Conservation (phyloP, 116 monocot genomes). For the Dioscorea cayenensis region DNA sequence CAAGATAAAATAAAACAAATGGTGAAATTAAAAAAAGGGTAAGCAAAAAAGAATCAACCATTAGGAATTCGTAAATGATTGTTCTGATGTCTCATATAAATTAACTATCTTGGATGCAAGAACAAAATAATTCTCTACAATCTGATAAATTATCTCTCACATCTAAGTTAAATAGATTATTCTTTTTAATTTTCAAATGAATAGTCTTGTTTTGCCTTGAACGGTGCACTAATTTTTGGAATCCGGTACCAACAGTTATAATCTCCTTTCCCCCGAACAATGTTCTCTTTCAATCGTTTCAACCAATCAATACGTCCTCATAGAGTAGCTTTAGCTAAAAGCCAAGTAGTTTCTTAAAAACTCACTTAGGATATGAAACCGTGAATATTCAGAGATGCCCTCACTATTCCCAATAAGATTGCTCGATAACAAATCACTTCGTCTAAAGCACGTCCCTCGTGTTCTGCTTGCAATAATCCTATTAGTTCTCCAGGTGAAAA, state of each 20-base stretch:
- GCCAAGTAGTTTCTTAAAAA: constrained; percentile 24
- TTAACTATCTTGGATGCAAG: background rate
- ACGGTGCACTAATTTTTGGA: background rate
- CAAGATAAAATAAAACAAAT: no score
- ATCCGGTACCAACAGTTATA: no score
- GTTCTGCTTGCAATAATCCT: no score
- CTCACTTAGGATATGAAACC: constrained; percentile 22
- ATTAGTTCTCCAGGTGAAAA: no score
- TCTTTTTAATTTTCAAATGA: background rate
- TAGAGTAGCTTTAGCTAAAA: constrained; percentile 20
- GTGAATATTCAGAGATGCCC: constrained; percentile 20
- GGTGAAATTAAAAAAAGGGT: no score
- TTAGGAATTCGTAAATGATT: no score
- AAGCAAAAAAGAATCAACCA: no score
- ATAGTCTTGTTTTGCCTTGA: background rate
- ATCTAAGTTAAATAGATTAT: background rate
- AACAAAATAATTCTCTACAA: background rate
- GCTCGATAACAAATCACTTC: constrained; percentile 1
- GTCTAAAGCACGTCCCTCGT: no score
- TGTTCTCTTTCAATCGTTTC: background rate
- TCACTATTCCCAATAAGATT: constrained; percentile 21
- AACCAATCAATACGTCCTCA: constrained; percentile 12
- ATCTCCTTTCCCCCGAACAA: no score
- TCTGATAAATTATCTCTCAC: background rate
- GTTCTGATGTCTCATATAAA: background rate